Evolutionary conservation across 352 stramenopile genomes (phyloP), one percentile per base, ranked within the genome.

Genomic region (Saprolegnia diclina): DNA sequence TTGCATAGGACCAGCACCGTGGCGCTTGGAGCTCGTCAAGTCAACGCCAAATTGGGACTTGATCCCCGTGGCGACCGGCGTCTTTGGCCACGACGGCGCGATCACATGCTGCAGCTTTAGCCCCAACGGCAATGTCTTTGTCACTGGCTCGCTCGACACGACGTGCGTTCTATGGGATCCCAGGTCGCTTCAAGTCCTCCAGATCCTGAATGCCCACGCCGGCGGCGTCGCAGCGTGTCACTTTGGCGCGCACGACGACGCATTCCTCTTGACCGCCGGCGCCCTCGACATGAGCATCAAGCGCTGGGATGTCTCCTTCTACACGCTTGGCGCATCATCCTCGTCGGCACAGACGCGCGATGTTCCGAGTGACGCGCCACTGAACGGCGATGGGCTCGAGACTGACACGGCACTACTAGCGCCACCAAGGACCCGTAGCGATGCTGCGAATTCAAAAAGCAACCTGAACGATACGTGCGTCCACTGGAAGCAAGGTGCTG

Each of bases 41-140:
- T 35, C 29, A 5, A 6, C 29, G 29, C 29, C 29, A 5, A 35
- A 2, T 5, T 35, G 29, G 29, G 29, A 35, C 29, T 5, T 35
- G 2, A 35, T 5, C 2, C 29, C 16, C 26, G 37, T 26, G 22
- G 7, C 40, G 35, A 24, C 29, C 29, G 56, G 56, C 35, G 37
- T 10, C 24, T 65, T 53, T 65, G 56, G 56, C 35, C 56, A 65
- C 52, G 56, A 65, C 40, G 56, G 40, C 37, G 37, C 40, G 6
- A 65, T 65, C 9, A 65, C 37, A 29, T 52, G 56, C 56, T 52
- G 37, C n/a, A 19, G 56, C 37, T 65, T 52, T 19, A 53, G 18
- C 5, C 56, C 56, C 11, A 38, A 65, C 40, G 56, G 37, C 22
- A n/a, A 7, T 21, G 37, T 65, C 40, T 52, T 65, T 46, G 56